These are phyloP conservation scores for Trichopus zeylanicus DNA, from an alignment of 116 monocot genomes.

Conservation along the genomic window DNA sequence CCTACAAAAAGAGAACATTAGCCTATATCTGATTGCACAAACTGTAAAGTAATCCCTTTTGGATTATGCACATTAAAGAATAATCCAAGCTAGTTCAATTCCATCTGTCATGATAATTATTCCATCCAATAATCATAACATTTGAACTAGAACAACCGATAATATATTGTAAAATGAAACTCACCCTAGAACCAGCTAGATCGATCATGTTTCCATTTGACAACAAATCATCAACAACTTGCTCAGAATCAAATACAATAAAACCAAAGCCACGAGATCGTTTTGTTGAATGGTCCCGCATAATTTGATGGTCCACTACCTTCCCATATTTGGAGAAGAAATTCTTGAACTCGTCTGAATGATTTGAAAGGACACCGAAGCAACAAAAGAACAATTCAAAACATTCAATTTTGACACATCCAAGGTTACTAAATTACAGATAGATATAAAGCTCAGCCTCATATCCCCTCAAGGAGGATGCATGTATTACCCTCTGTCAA, in stretches of 20 bases:
- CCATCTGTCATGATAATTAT: too few relatives aligned
- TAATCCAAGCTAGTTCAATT: too few relatives aligned
- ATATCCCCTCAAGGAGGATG: too few relatives aligned
- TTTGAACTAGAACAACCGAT: neutral
- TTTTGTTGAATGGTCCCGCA: slow-evolving; percentile 64
- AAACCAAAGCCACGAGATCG: slow-evolving; percentile 86
- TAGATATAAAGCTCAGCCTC: too few relatives aligned
- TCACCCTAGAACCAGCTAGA: slow-evolving; percentile 78
- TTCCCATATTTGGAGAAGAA: slow-evolving; percentile 73
- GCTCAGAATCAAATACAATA: slow-evolving; percentile 68
- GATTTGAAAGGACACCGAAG: neutral
- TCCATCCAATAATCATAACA: too few relatives aligned
- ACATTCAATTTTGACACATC: neutral
- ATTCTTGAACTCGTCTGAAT: slow-evolving; percentile 66
- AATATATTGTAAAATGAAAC: too few relatives aligned
- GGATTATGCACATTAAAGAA: too few relatives aligned
- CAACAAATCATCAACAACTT: slow-evolving; percentile 74
- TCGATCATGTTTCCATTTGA: slow-evolving; percentile 83
- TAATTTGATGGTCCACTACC: slow-evolving; percentile 79
- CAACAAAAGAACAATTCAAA: neutral
- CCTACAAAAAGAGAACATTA: slow-evolving; percentile 48
- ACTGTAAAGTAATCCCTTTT: too few relatives aligned
- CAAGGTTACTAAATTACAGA: neutral
- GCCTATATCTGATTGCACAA: neutral
- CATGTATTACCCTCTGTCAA: slow-evolving; percentile 60